These are phyloP conservation scores for Epichloe amarillans DNA, from an alignment of 2,329 filamentous ascomycete genomes.

Conservation along the genomic window DNA sequence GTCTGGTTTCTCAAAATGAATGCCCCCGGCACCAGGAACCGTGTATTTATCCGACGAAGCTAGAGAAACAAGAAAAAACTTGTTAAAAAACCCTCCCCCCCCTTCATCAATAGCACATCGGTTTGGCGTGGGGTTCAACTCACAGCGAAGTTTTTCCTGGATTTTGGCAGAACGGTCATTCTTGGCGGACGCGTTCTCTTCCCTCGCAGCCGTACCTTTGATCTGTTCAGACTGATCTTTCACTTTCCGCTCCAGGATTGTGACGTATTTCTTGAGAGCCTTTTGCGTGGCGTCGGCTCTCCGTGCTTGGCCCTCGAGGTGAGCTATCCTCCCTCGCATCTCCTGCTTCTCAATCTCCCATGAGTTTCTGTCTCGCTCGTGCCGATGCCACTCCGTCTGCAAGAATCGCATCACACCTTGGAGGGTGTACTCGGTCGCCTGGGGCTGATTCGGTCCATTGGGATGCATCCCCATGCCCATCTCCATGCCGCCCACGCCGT, in stretches of 20 bases:
- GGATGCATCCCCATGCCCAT: constrained; percentile 33
- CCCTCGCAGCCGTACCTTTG: constrained; percentile 29
- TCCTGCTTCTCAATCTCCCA: constrained; percentile 99
- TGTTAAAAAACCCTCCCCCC: not conserved
- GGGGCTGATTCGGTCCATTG: constrained; percentile 36
- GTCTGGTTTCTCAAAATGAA: constrained; percentile 33
- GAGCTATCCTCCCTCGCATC: constrained; percentile 95
- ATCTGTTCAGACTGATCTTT: constrained; percentile 67
- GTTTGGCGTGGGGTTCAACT: constrained; percentile 5
- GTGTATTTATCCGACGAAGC: constrained; percentile 30
- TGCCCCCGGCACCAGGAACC: constrained; percentile 30
- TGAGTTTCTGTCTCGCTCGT: constrained; percentile 92
- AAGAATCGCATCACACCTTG: constrained; percentile 95
- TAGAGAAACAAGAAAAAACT: constrained; percentile 10
- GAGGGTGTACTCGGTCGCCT: constrained; percentile 48
- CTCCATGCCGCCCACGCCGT: constrained; percentile 34
- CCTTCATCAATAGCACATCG: not conserved
- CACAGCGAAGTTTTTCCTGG: constrained; percentile 44
- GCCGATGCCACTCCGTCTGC: constrained; percentile 97
- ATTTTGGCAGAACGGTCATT: constrained; percentile 40
- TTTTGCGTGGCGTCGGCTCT: constrained; percentile 82
- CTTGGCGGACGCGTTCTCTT: constrained; percentile 30
- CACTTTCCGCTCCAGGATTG: constrained; percentile 77
- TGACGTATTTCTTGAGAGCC: constrained; percentile 78
- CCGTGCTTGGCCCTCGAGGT: constrained; percentile 77